A percentile compares a stretch with the other conserved stretches of the same genome.
Conservation (phyloP, 441 rosid species). For the Pelargonium cotyledonis region DNA sequence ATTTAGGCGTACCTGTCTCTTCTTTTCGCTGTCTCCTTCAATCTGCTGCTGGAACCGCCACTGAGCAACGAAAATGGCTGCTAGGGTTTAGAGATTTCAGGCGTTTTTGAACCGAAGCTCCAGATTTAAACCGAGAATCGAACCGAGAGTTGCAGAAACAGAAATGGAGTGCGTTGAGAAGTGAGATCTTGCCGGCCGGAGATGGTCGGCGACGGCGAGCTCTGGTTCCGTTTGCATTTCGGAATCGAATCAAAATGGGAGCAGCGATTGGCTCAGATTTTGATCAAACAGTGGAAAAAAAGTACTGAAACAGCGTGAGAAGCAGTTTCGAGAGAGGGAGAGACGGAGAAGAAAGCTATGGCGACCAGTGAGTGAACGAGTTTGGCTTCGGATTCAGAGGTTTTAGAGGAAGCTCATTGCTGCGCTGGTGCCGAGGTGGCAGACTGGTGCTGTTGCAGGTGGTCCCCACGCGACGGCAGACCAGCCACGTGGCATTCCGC, state of each 20-base stretch:
- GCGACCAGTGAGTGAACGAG: background rate
- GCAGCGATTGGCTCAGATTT: background rate
- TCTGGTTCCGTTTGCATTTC: background rate
- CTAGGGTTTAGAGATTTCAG: background rate
- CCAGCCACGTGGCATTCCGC: background rate
- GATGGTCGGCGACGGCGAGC: too few species aligned
- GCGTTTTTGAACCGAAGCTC: background rate
- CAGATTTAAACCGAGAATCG: background rate
- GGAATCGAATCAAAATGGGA: background rate
- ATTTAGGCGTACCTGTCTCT: background rate
- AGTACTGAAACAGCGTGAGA: background rate
- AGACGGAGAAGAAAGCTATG: background rate
- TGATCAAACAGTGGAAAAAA: background rate
- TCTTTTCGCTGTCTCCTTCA: background rate
- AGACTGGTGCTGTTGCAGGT: background rate
- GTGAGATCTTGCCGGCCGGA: background rate
- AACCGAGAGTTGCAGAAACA: background rate
- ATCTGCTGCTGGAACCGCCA: background rate
- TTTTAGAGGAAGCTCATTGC: too few species aligned
- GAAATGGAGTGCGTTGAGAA: background rate
- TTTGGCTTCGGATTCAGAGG: too few species aligned
- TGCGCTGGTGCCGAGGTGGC: too few species aligned
- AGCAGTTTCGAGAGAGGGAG: background rate
- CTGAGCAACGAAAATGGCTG: background rate
- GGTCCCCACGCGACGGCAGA: background rate